A percentile compares a stretch with the other conserved stretches of the same genome.
phyloP scores from a whole-genome alignment of 2,329 filamentous ascomycete genomes.

The Colletotrichum acutatum region DNA sequence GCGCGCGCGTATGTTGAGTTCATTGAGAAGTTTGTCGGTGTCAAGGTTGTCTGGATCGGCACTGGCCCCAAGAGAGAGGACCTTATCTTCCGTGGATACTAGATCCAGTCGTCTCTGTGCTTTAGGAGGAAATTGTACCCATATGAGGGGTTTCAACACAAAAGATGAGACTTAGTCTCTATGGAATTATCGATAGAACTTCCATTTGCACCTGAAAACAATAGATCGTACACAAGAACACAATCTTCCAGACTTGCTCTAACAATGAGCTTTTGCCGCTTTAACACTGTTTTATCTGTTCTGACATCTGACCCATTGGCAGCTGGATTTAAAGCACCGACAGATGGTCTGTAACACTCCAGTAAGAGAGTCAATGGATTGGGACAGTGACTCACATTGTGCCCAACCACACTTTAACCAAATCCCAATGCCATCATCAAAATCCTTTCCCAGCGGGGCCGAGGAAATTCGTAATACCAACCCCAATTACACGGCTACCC shows the following conservation, averaged over 20 bases:
- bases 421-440: not conserved
- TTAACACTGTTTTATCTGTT: fast-evolving
- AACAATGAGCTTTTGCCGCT: not conserved
- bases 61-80: constrained; percentile 73
- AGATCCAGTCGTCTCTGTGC: not conserved
- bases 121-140: not conserved
- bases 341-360: not conserved
- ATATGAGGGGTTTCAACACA: not conserved
- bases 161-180: not conserved
- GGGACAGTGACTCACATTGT: not conserved
- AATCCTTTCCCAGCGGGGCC: not conserved
- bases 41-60: constrained; percentile 65
- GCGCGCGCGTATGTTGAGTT: constrained; percentile 74
- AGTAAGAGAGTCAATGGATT: not conserved
- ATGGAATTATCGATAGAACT: not conserved
- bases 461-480: not conserved
- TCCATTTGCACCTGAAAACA: not conserved
- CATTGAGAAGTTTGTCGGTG: constrained; percentile 74
- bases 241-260: not conserved
- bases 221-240: constrained; percentile 4
- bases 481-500: no score
- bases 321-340: not conserved
- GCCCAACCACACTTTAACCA: not conserved
- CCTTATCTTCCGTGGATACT: constrained; percentile 60
- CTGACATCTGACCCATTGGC: not conserved